Evolutionary conservation across 306 rosid species (phyloP), one percentile per base, ranked within the genome.

Genomic region (Astragalus glycyphyllos): DNA sequence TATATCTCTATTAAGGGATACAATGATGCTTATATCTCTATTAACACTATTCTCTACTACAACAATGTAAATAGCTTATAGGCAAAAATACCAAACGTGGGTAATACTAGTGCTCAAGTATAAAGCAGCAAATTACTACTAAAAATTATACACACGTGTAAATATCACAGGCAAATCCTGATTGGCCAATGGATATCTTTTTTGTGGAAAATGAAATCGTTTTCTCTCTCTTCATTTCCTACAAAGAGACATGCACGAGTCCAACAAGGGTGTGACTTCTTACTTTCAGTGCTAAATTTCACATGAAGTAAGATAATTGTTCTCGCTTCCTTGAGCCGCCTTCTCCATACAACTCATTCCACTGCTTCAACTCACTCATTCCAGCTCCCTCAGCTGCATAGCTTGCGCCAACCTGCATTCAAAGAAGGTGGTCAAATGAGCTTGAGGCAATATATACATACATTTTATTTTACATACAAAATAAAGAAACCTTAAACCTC

Each of bases 271-370:
- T 54, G 64, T 56, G 62, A 26, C 55, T 40, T n/a, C 17, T 17
- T 66, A 35, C 23, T 59, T 49, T 13, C 16, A 16, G 26, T 6
- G 1, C 0, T 13, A 59, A 66, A 31, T 58, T 44, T 89, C 83
- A 90, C 11, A 93, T 88, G 90, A 90, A 93, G 58, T 90, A 90
- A 57, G 90, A 58, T 59, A 93, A 71, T 29, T 90, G 97, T 69
- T 90, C 73, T 84, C 77, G 69, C 94, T 94, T 91, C 76, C 97
- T 86, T 3, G 95, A 89, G 20, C 97, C 98, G 1, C 98, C 97
- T 83, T 90, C 97, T 5, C 98, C 97, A 32, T 86, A 94, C 66
- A 77, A 60, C 0, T 94, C 90, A 44, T 90, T 94, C 98, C 98
- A 94, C 72, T 89, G 95, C 84, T 74, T 87, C 86, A 94, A 75